Evolutionary conservation across 139 green algal species (phyloP).

Genomic region (Chlamydomonas eustigma): DNA sequence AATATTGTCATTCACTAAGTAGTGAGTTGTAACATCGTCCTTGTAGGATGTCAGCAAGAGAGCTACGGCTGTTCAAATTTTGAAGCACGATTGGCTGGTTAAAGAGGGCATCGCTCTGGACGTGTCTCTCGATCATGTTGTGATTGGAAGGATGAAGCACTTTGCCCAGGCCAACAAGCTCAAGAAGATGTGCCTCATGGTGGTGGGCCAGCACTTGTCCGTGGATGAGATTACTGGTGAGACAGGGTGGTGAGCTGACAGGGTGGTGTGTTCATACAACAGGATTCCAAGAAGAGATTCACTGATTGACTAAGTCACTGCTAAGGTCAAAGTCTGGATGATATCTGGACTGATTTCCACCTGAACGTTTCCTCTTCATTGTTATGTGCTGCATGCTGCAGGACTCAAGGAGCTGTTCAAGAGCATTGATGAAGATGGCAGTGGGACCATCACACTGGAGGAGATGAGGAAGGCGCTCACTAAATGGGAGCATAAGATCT

Average conservation of each 20-base stretch:
- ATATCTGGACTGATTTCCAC: no score
- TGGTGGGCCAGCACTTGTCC: conserved; percentile 58
- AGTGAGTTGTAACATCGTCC: neutral
- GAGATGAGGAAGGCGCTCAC: conserved; percentile 63
- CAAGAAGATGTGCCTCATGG: conserved; percentile 76
- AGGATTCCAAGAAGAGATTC: no score
- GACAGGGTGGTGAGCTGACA: no score
- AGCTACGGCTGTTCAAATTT: conserved; percentile 33
- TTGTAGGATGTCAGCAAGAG: conserved; percentile 8
- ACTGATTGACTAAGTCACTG: no score
- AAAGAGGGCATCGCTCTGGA: conserved; percentile 51
- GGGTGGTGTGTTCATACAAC: no score
- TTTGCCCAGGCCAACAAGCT: conserved; percentile 80
- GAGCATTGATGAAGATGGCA: conserved; percentile 63
- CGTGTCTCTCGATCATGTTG: conserved; percentile 53
- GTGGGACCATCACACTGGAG: conserved; percentile 57
- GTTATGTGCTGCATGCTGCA: neutral
- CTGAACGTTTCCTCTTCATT: neutral
- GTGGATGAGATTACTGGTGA: conserved; percentile 59
- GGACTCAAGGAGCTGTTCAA: conserved; percentile 71
- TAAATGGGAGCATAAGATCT: conserved; percentile 50
- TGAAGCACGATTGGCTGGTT: conserved; percentile 58
- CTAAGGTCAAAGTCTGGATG: no score
- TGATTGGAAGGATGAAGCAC: conserved; percentile 65
- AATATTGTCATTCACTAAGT: neutral